Base-by-base conservation (phyloP, 352 stramenopile species). In the Globisporangium yorkense region DNA sequence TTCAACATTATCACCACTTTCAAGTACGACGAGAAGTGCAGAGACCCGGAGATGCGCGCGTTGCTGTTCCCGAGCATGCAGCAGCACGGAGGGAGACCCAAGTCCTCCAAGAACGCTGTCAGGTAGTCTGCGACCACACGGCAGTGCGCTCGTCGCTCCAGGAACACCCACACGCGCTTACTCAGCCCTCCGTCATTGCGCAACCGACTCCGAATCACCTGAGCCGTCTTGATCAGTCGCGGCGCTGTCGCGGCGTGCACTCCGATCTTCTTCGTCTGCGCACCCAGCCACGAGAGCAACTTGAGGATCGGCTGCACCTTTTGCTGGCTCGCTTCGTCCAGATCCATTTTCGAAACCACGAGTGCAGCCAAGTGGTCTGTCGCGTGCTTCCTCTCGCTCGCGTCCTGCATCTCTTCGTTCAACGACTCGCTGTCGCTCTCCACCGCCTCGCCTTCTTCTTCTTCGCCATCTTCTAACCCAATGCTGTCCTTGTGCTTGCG, bases 101-200 rank as follows among this genome's bases (percentile, higher is more conserved):
- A 37, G 35, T 80, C 62, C 8, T 37, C 39, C 0, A 92, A 66
- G 8, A 52, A 67, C 31, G 71, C 68, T 8, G 81, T 82, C 41
- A 95, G 62, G 57, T 91, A 95, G 52, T 95, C 83, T 2, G 83
- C 76, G 20, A 92, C 74, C 8, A 95, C 75, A 2, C 70, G 80
- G 35, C 72, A 87, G 58, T 95, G 74, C 27, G 68, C 80, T 7
- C 85, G 74, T 9, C 85, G 72, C 59, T 90, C 59, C 5, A 95
- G 58, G 66, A 93, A 93, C 0, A 95, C 71, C 85, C 85, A 83
- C 15, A 62, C 67, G 41, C 68, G 65, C 27, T 78, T 50, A 10
- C 59, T 46, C 20, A 61, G 65, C 0, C 51, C 40, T 20, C 48
- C 60, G 60, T 10, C n/a, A 13, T 84, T 82, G 6, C 56, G 51